Base-by-base conservation (phyloP, 257 asterid species). In the Apocynum venetum region DNA sequence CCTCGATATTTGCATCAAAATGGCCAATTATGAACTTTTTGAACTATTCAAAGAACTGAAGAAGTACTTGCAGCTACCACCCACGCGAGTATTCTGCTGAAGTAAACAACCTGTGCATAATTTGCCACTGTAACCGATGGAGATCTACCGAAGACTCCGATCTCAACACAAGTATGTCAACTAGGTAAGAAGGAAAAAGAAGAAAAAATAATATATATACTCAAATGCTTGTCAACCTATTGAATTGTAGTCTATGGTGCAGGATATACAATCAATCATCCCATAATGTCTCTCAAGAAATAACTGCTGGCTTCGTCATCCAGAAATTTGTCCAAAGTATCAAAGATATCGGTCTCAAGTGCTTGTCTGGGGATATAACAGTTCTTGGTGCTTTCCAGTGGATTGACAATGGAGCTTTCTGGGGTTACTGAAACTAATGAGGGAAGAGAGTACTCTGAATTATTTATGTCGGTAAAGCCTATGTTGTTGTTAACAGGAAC, bases 271-370 rank as follows among this genome's bases (percentile, higher is more conserved):
- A 46, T 41, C n/a, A 64, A 65, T 80, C 80, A 83, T 56, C 61
- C 72, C 63, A 82, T 79, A 57, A 87, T 74, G 71, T 88, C 83
- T 83, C 77, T 83, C 91, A 88, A 90, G 83, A 85, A 80, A 57
- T 89, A 88, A 73, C 76, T 75, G 68, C 46, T 56, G 47, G 76
- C 83, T 69, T 82, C 89, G 70, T 88, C 92, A 76, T 85, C 89
- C 76, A 78, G 48, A 14, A 71, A 35, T 43, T 72, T 70, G 38
- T 76, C 78, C 77, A 69, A 77, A 19, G 73, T 74, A 35, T 52
- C 82, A 64, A 66, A 79, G 46, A 9, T 41, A 76, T 73, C 60
- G 19, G 79, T 17, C 56, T 65, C 69, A 3, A 61, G 25, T 80
- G 25, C 72, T 41, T 69, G 61, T 46, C 49, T 13, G 52, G 63